Conservation (phyloP, 2,329 filamentous ascomycete genomes). For the Penicillium sp. region DNA sequence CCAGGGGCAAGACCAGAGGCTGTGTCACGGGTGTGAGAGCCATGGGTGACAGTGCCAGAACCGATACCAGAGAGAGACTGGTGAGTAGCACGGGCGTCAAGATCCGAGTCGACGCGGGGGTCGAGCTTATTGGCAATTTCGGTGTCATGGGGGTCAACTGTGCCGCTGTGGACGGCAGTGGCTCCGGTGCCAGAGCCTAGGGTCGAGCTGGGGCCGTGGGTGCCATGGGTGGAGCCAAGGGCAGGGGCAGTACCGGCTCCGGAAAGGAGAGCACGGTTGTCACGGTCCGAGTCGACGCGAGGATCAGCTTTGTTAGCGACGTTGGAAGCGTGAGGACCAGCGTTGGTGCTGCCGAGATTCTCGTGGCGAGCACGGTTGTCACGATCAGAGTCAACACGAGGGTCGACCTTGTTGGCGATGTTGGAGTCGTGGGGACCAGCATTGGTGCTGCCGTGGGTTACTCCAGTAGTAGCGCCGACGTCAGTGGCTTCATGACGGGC, state of each 20-base stretch:
- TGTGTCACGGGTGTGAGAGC: not conserved
- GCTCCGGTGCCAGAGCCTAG: not conserved
- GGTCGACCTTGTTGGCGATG: not conserved
- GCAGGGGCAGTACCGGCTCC: not conserved
- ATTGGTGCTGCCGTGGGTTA: not conserved
- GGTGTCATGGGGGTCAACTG: not conserved
- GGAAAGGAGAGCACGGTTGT: constrained; percentile 5
- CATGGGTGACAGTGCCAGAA: not conserved
- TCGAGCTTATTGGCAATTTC: constrained; percentile 21
- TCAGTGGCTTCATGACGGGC: not conserved
- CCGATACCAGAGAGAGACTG: not conserved
- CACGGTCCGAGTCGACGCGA: constrained; percentile 28
- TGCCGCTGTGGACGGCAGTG: not conserved
- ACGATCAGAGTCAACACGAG: not conserved
- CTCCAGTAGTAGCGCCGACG: not conserved
- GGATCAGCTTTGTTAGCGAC: constrained; percentile 56
- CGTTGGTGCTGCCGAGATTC: not conserved
- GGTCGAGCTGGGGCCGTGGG: not conserved
- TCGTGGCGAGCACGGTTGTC: not conserved
- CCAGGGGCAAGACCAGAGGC: not conserved
- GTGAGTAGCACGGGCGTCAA: not conserved
- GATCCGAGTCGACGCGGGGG: constrained; percentile 15
- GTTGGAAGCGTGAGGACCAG: constrained; percentile 37
- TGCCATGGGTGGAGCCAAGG: not conserved
- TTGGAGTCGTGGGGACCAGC: no score